A percentile compares a stretch with the other conserved stretches of the same genome.
These are phyloP conservation scores for Pulveroboletus ravenelii DNA, from an alignment of 768 basidiomycete species.

Conservation along the genomic window DNA sequence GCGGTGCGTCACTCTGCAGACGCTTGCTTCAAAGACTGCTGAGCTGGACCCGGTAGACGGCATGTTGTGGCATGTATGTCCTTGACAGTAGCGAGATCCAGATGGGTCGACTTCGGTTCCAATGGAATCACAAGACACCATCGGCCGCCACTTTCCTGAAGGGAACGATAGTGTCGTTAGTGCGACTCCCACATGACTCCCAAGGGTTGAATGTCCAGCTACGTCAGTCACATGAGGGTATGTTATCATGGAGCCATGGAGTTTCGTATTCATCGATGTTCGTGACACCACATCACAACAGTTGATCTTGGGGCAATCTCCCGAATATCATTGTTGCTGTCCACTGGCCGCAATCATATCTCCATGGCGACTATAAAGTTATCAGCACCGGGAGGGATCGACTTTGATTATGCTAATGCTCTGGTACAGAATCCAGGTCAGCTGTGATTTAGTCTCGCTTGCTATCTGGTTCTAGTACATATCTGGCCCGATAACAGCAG, in stretches of 20 bases:
- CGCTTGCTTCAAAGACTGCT: neutral
- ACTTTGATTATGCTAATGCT: constrained; percentile 43
- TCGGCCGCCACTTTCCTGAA: constrained; percentile 15
- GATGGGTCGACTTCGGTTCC: constrained; percentile 59
- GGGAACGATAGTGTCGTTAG: constrained; percentile 37
- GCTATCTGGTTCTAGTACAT: neutral
- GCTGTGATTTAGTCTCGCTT: neutral
- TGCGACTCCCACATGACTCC: constrained; percentile 60
- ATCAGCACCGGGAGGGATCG: constrained; percentile 48
- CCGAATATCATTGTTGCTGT: constrained; percentile 51
- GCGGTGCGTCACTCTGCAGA: constrained; percentile 47
- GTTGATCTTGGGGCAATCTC: constrained; percentile 63
- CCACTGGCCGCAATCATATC: constrained; percentile 67
- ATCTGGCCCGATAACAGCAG: constrained; percentile 15
- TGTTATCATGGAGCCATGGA: neutral
- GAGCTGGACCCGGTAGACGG: constrained; percentile 38
- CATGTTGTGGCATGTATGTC: constrained; percentile 62
- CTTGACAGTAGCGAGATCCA: constrained; percentile 66
- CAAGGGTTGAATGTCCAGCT: constrained; percentile 61
- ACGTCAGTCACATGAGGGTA: constrained; percentile 46
- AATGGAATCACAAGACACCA: constrained; percentile 50
- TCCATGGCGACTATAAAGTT: constrained; percentile 50
- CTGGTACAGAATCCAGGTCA: constrained; percentile 35
- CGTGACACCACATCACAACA: constrained; percentile 25
- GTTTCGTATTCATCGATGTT: constrained; percentile 14